These are phyloP conservation scores for Starmerella stigmatis DNA, from an alignment of 805 yeast genomes.

Conservation along the genomic window DNA sequence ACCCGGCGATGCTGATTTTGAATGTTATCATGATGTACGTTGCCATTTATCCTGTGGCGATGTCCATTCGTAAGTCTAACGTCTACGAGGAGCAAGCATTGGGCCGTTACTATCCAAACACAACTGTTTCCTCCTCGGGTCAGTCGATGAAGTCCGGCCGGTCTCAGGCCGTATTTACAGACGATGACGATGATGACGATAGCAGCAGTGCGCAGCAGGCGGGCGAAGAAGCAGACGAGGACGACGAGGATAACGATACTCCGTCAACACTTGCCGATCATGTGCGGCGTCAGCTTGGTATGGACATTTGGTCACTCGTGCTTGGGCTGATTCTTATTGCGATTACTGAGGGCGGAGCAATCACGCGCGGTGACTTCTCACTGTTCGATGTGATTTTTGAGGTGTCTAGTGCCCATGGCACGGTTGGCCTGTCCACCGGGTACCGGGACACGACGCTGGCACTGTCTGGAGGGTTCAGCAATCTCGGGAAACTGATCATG, in stretches of 20 bases:
- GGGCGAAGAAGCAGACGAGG: slow-evolving; percentile 22
- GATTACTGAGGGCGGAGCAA: slow-evolving; percentile 66
- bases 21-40: slow-evolving; percentile 97
- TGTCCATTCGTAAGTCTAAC: slow-evolving; percentile 90
- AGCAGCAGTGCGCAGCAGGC: slow-evolving; percentile 17
- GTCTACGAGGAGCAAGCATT: slow-evolving; percentile 95
- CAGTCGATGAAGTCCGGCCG: slow-evolving; percentile 5
- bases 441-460: slow-evolving; percentile 60
- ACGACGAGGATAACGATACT: slow-evolving; percentile 23
- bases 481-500: slow-evolving; percentile 69
- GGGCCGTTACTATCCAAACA: slow-evolving; percentile 55
- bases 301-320: slow-evolving; percentile 88
- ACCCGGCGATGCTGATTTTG: slow-evolving; percentile 87
- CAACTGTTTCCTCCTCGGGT: slow-evolving; percentile 3
- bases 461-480: slow-evolving; percentile 59
- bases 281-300: slow-evolving; percentile 80
- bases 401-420: slow-evolving; percentile 89
- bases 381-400: slow-evolving; percentile 68
- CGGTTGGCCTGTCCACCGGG: slow-evolving; percentile 87
- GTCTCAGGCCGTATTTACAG: slow-evolving; percentile 1
- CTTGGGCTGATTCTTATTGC: slow-evolving; percentile 78
- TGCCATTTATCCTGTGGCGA: slow-evolving; percentile 91
- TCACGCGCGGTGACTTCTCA: slow-evolving; percentile 27
- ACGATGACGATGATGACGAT: slow-evolving; percentile 21
- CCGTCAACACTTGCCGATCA: slow-evolving; percentile 41